A percentile compares a stretch with the other conserved stretches of the same genome.
Conservation (phyloP, 345 rosid species). For the Dovyalis caffra region DNA sequence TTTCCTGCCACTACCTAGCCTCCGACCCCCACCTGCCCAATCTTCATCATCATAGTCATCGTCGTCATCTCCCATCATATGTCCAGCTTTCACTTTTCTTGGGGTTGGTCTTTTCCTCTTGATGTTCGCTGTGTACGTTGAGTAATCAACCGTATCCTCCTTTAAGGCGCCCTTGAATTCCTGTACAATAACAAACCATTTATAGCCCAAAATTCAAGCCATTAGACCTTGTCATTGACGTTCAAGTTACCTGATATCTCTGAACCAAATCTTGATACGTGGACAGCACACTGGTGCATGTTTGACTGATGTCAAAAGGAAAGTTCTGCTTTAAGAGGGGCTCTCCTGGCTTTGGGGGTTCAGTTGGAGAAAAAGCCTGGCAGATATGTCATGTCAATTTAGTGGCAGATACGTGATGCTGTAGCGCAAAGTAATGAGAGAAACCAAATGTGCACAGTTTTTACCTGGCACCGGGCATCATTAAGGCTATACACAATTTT, state of each 20-base stretch:
- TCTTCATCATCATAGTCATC: conserved; percentile 53
- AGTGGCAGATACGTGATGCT: not conserved
- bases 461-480: conserved; percentile 95
- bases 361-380: conserved; percentile 90
- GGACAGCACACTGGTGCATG: conserved; percentile 48
- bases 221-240: not conserved
- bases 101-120: conserved; percentile 78
- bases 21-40: conserved; percentile 48
- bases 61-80: conserved; percentile 29
- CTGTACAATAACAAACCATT: conserved; percentile 33
- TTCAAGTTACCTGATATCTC: conserved; percentile 70
- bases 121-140: conserved; percentile 72
- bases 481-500: conserved; percentile 81
- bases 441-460: not conserved
- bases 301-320: conserved; percentile 63
- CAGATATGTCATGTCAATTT: not conserved
- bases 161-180: conserved; percentile 83
- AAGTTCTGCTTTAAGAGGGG: conserved; percentile 66
- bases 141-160: conserved; percentile 83
- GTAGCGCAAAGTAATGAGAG: not conserved
- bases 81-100: conserved; percentile 34
- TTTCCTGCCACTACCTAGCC: conserved; percentile 41
- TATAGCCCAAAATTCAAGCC: not conserved
- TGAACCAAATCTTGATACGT: conserved; percentile 63
- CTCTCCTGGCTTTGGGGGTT: conserved; percentile 76